Percentiles rank a stretch among this genome's conserved stretches.
phyloP scores from a whole-genome alignment of 768 basidiomycete species.

The Suillus luteus region DNA sequence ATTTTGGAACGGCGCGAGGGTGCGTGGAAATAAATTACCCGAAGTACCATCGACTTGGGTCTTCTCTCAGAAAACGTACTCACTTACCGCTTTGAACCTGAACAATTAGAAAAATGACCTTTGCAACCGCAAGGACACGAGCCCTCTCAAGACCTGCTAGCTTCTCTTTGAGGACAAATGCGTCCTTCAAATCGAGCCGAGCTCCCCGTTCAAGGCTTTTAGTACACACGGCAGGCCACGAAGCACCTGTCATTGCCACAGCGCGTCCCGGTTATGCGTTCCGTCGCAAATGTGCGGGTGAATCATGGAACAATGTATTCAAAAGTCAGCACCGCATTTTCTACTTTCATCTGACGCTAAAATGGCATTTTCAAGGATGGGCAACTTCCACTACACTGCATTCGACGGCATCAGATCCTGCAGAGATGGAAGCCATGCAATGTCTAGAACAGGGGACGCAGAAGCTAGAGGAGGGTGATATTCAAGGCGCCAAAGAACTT shows the following conservation, averaged over 20 bases:
- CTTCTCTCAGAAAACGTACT: conserved; percentile 8
- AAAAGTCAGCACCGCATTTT: conserved; percentile 33
- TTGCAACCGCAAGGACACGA: conserved; percentile 23
- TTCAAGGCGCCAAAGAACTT: conserved; percentile 72
- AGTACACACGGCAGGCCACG: conserved; percentile 19
- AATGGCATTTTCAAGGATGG: conserved; percentile 49
- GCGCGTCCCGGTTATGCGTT: conserved; percentile 11
- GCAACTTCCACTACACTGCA: conserved; percentile 80
- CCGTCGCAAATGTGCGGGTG: conserved; percentile 15
- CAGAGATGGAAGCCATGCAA: conserved; percentile 74
- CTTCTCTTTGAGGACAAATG: conserved; percentile 27
- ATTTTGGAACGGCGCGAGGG: conserved; percentile 32
- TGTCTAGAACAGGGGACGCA: conserved; percentile 83
- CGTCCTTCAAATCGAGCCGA: conserved; percentile 23
- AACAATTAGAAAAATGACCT: conserved; percentile 34
- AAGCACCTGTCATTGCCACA: conserved; percentile 8
- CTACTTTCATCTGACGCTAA: conserved; percentile 1
- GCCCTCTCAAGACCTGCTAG: conserved; percentile 25
- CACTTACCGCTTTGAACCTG: conserved; percentile 19
- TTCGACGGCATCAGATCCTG: conserved; percentile 82
- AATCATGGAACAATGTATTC: conserved; percentile 13
- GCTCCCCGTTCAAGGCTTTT: conserved; percentile 21
- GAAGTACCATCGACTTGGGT: conserved; percentile 1
- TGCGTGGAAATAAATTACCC: conserved; percentile 25
- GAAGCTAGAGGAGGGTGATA: conserved; percentile 85